These are phyloP conservation scores for Fusarium praegraminearum DNA, from an alignment of 2,329 filamentous ascomycete species.

Conservation along the genomic window DNA sequence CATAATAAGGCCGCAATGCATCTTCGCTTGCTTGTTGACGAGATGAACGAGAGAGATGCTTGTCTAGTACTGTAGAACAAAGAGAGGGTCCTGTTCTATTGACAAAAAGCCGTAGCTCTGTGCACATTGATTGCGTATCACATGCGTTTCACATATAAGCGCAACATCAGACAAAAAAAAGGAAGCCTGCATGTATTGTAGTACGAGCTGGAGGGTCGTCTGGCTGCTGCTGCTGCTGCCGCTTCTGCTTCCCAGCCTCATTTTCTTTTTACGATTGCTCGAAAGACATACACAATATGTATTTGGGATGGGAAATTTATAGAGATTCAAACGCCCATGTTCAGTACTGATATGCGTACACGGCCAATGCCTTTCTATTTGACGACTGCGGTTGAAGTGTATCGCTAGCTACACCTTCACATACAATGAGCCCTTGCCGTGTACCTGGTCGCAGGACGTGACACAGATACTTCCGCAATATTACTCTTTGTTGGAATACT, in stretches of 20 bases:
- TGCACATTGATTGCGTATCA: constrained; percentile 20
- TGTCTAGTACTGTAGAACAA: neutral
- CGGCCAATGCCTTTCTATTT: neutral
- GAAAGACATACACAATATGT: neutral
- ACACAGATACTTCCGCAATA: constrained; percentile 18
- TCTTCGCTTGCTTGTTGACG: constrained; percentile 5
- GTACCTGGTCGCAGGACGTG: neutral
- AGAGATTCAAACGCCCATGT: neutral
- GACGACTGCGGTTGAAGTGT: neutral
- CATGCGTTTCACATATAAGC: constrained; percentile 21
- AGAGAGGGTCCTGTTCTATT: neutral
- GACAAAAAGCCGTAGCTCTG: constrained; percentile 1
- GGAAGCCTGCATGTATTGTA: constrained; percentile 18
- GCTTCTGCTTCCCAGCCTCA: neutral
- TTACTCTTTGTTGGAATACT: neutral
- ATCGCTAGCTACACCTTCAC: neutral
- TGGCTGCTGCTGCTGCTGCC: neutral
- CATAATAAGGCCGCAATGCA: constrained; percentile 37
- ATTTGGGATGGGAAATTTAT: neutral
- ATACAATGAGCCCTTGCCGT: neutral
- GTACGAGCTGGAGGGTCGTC: neutral
- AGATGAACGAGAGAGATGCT: constrained; percentile 1
- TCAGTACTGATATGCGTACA: neutral
- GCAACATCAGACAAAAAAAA: constrained; percentile 5
- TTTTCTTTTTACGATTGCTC: neutral